Evolutionary conservation across 257 asterid species (phyloP), one percentile per base, ranked within the genome.

Genomic region (Prunella vulgaris): DNA sequence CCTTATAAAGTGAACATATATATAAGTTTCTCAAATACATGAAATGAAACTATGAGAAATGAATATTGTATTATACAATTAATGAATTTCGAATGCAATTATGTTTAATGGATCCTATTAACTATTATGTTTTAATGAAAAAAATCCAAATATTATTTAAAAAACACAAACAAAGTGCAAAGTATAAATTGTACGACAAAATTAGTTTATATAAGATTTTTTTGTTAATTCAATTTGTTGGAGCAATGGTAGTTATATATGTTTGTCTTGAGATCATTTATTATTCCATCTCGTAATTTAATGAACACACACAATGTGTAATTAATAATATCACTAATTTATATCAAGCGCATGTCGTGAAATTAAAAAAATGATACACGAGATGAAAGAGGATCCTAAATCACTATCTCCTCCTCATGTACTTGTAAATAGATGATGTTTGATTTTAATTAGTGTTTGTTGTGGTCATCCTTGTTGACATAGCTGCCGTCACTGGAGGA

Each of bases 401-500:
- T 0, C 37, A 32, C 37, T 7, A 37, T 37, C 14, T n/a, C 21
- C 21, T 46, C 21, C n/a, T 46, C 7, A 14, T 46, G 53, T n/a
- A n/a, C 15, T 40, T 12, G 5, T 40, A 40, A 40, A 12, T 5
- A 44, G 52, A 54, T 22, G 38, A 57, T 56, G 59, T 25, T 30
- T 46, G 12, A 46, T 44, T 5, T 12, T 17, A 14, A 18, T 46
- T 52, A 59, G 1, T 3, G 54, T 3, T 37, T 10, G 53, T 69
- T 8, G 0, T 32, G 48, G n/a, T 37, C 32, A 52, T 79, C 64
- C 64, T 79, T 21, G 10, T 64, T 38, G 84, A 77, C 30, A 84
- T 86, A 14, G 79, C 82, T 75, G 70, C 74, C 51, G 74, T 83
- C 77, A 13, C 92, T 74, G 9, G 90, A 76, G 5, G 90, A 57